A percentile compares a stretch with the other conserved stretches of the same genome.
Conservation (phyloP, 2,329 filamentous ascomycete genomes). For the Exophiala sp. region DNA sequence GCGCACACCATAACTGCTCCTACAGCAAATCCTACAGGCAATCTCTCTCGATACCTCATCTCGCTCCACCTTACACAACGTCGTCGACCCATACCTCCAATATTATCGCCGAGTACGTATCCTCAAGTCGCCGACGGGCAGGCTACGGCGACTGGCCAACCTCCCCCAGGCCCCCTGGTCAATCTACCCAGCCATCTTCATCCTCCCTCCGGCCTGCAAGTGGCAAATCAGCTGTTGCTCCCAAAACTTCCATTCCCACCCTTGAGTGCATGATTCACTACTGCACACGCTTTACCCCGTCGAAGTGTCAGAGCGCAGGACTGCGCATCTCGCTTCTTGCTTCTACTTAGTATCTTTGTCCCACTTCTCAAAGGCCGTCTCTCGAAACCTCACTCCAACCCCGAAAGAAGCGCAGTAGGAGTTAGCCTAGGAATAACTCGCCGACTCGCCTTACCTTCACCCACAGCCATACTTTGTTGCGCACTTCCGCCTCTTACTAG, state of each 20-base stretch:
- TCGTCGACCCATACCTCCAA: constrained; percentile 18
- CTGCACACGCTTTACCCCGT: constrained; percentile 7
- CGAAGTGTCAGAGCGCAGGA: constrained; percentile 4
- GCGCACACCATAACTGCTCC: too few relatives aligned
- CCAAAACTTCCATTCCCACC: constrained; percentile 9
- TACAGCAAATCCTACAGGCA: neutral
- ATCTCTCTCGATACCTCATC: constrained; percentile 12
- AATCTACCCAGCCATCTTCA: constrained; percentile 6
- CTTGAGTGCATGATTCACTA: constrained; percentile 8
- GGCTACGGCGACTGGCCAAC: neutral
- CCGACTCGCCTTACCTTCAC: neutral
- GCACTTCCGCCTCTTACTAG: constrained; percentile 4
- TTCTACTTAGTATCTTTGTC: constrained; percentile 4
- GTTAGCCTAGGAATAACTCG: neutral
- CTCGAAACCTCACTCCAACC: constrained; percentile 13
- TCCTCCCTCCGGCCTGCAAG: neutral
- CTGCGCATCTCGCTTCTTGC: constrained; percentile 14
- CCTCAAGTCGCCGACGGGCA: constrained; percentile 7
- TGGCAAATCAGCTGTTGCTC: constrained; percentile 8
- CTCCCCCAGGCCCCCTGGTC: constrained; percentile 1
- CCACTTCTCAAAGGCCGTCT: constrained; percentile 6
- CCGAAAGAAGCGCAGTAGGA: constrained; percentile 3
- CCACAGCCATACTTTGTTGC: neutral
- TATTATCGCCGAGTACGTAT: too few relatives aligned
- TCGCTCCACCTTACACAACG: constrained; percentile 15